Conservation (phyloP, 768 basidiomycete species). For the Piloderma croceum region DNA sequence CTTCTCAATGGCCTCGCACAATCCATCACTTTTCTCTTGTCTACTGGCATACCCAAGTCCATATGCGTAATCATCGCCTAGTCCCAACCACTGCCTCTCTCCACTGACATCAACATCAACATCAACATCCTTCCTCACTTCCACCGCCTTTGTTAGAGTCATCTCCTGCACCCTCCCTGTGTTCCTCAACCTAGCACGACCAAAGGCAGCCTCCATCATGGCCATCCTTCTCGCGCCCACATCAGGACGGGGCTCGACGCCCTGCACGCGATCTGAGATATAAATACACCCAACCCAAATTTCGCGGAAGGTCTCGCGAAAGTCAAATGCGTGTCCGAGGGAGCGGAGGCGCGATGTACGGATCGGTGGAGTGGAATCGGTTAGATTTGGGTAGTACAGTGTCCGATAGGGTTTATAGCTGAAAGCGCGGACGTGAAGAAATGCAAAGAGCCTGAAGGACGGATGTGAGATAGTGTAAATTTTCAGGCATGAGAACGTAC, state of each 20-base stretch:
- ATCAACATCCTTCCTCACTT: background rate
- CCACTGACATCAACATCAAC: slow-evolving; percentile 14
- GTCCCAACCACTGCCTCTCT: slow-evolving; percentile 48
- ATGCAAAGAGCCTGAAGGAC: slow-evolving; percentile 50
- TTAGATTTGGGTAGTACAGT: slow-evolving; percentile 19
- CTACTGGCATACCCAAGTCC: slow-evolving; percentile 30
- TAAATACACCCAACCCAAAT: slow-evolving; percentile 55
- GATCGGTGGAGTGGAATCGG: slow-evolving; percentile 24
- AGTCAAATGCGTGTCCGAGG: slow-evolving; percentile 61
- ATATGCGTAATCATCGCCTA: slow-evolving; percentile 42
- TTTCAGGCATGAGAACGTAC: slow-evolving; percentile 30
- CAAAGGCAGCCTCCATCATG: slow-evolving; percentile 28
- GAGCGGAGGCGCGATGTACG: slow-evolving; percentile 53
- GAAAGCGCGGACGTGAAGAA: slow-evolving; percentile 69
- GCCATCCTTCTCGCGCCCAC: slow-evolving; percentile 36
- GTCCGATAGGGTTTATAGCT: slow-evolving; percentile 56
- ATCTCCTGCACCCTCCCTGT: background rate
- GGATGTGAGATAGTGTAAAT: slow-evolving; percentile 9
- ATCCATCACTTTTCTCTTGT: slow-evolving; percentile 46
- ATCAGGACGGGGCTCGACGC: slow-evolving; percentile 49
- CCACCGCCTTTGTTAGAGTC: no score
- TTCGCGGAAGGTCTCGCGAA: slow-evolving; percentile 63
- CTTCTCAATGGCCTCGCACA: slow-evolving; percentile 47
- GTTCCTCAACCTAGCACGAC: slow-evolving; percentile 16
- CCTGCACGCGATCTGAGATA: slow-evolving; percentile 46